Conservation (phyloP, 371 early-diverging fungal species). For the Parasitella parasitica region DNA sequence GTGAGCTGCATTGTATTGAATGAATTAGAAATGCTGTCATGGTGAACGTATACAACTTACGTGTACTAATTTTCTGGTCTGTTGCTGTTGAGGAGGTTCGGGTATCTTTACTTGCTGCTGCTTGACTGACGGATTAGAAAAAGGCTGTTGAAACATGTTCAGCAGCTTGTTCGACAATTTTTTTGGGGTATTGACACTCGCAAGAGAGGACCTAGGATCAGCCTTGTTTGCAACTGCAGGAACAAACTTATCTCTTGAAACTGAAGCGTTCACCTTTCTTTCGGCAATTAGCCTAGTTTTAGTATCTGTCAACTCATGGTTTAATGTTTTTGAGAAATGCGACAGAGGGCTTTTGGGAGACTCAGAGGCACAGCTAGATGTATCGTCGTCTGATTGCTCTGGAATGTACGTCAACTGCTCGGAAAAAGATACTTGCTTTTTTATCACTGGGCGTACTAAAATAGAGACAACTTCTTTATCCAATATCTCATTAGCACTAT, state of each 20-base stretch:
- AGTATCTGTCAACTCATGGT: not conserved
- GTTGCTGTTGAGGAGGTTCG: not conserved
- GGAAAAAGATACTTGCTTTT: slow-evolving; percentile 21
- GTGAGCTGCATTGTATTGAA: slow-evolving; percentile 12
- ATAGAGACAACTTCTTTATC: not conserved
- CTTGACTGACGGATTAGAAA: not conserved
- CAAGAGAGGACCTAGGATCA: not conserved
- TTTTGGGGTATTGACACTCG: not conserved
- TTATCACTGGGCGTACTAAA: slow-evolving; percentile 2
- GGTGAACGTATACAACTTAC: slow-evolving; percentile 17
- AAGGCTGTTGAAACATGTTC: slow-evolving; percentile 19
- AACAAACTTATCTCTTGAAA: slow-evolving; percentile 1
- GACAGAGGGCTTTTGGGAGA: not conserved
- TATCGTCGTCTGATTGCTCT: slow-evolving; percentile 1
- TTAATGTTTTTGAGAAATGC: not conserved
- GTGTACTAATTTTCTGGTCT: slow-evolving; percentile 2
- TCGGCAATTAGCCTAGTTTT: not conserved
- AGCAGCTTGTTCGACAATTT: slow-evolving; percentile 17
- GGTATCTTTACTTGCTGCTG: not conserved
- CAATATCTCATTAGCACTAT: not conserved
- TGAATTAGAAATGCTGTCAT: not conserved
- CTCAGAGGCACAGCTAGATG: not conserved
- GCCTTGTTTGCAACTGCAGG: not conserved
- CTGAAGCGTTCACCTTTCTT: not conserved
- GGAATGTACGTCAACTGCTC: slow-evolving; percentile 15